Conservation (phyloP, 2,329 filamentous ascomycete species). For the Hymenoscyphus albidus region DNA sequence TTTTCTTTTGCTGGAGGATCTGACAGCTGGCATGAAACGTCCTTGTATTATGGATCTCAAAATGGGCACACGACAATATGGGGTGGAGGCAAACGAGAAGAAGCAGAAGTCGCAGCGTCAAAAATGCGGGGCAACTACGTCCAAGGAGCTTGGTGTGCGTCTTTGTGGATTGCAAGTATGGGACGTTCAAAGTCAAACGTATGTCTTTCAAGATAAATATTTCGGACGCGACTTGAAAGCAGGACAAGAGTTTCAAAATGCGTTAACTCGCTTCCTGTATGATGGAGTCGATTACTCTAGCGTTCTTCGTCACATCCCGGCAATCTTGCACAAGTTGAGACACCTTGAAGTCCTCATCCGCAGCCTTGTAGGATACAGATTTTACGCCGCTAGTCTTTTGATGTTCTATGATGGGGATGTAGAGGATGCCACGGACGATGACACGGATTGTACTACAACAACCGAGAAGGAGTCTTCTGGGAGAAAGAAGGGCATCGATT, state of each 20-base stretch:
- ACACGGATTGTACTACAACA: slow-evolving; percentile 31
- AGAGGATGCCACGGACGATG: slow-evolving; percentile 47
- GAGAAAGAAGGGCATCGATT: slow-evolving; percentile 63
- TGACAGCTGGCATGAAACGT: slow-evolving; percentile 93
- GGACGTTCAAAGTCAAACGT: slow-evolving; percentile 78
- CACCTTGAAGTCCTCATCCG: slow-evolving; percentile 80
- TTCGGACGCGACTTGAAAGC: slow-evolving; percentile 85
- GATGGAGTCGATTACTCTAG: slow-evolving; percentile 79
- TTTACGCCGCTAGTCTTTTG: slow-evolving; percentile 91
- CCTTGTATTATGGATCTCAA: slow-evolving; percentile 97
- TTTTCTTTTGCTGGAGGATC: slow-evolving; percentile 88
- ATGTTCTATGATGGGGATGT: slow-evolving; percentile 94
- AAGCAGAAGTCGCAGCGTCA: slow-evolving; percentile 90
- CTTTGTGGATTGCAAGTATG: slow-evolving; percentile 96
- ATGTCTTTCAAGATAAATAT: slow-evolving; percentile 98
- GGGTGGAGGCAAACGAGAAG: slow-evolving; percentile 84
- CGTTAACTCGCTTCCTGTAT: slow-evolving; percentile 84
- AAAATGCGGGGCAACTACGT: slow-evolving; percentile 91
- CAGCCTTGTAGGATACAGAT: slow-evolving; percentile 77
- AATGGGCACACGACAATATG: slow-evolving; percentile 97
- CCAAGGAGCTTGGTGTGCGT: slow-evolving; percentile 82
- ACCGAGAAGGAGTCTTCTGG: slow-evolving; percentile 37
- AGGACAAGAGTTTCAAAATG: slow-evolving; percentile 82
- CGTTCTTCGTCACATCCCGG: slow-evolving; percentile 81
- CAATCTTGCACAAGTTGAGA: slow-evolving; percentile 77